Base-by-base conservation (phyloP, 805 yeast genomes). In the Kregervanrija pseudodelftensis region DNA sequence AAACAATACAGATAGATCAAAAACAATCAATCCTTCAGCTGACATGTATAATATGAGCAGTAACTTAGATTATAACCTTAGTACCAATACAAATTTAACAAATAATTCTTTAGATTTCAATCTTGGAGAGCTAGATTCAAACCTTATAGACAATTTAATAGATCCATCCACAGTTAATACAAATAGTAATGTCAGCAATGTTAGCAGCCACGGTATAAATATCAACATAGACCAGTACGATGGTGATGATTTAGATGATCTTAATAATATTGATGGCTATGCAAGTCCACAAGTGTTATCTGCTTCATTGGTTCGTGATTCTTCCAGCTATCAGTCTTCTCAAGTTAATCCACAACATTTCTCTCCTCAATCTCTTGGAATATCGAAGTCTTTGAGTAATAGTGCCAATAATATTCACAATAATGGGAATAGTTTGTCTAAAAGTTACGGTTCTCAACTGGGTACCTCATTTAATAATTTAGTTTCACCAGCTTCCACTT, bases 401-500 rank as follows among this genome's bases (percentile, higher is more conserved):
- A 22, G 28, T 22, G 28, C 8, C 7, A 4, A 22, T 7, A 22
- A 22, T 22, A 22, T 22, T 22, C 4, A 7, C 28, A 22, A 22
- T 22, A 22, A 22, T 22, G 28, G 28, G 8, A 22, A 22, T 8
- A 36, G 44, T 16, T 31, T 49, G 13, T 54, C 58, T 1, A 54
- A 55, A 42, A 55, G 61, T 42, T 59, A 58, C 40, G 54, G 63
- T 2, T 57, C 60, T 3, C 64, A 61, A 36, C 42, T 63, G 34
- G 66, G 63, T 1, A 55, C 61, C 1, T 59, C 66, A 0, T 46
- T 64, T 33, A 61, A 57, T 49, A 62, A 55, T 34, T 39, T 65
- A 7, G 49, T 63, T 5, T 65, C 69, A 3, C 69, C 69, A 2
- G 56, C 57, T 11, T 61, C 62, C 33, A 63, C 61, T n/a, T 62